phyloP scores from a whole-genome alignment of 31 red algal genomes.

The Bonnemaisonia californica region DNA sequence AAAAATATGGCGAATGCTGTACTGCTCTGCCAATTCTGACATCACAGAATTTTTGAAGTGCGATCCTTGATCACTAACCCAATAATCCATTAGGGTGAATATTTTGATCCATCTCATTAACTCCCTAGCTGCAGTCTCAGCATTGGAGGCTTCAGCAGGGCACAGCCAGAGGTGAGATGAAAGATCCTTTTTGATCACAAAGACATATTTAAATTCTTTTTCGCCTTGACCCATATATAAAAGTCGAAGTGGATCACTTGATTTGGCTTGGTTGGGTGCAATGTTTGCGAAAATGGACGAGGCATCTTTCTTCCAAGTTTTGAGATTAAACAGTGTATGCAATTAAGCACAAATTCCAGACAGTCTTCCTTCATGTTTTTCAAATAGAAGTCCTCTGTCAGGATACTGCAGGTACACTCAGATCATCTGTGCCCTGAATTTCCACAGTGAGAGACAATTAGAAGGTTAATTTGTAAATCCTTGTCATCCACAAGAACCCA shows the following conservation, averaged over 20 bases:
- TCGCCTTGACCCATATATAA: slow-evolving; percentile 34
- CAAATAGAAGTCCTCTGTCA: no score
- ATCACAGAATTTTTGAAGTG: slow-evolving; percentile 30
- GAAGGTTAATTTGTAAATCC: no score
- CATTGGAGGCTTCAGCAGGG: background rate
- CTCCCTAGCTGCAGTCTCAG: background rate
- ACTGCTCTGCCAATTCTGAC: background rate
- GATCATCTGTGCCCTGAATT: no score
- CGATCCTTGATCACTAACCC: slow-evolving; percentile 27
- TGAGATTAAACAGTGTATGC: no score
- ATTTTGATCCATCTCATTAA: background rate
- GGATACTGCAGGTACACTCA: no score
- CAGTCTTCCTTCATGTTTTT: no score
- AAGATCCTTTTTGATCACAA: slow-evolving; percentile 51
- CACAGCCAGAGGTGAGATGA: slow-evolving; percentile 22
- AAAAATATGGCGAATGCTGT: background rate
- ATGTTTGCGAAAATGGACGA: no score
- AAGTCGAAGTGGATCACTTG: slow-evolving; percentile 50
- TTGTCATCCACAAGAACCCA: no score
- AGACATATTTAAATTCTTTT: background rate
- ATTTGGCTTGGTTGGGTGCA: slow-evolving; percentile 36
- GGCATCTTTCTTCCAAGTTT: no score
- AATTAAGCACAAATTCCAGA: no score
- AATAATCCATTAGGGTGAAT: slow-evolving; percentile 25
- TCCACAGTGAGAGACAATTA: no score